These are phyloP conservation scores for Peronospora tabacina DNA, from an alignment of 352 stramenopile species.

Conservation along the genomic window DNA sequence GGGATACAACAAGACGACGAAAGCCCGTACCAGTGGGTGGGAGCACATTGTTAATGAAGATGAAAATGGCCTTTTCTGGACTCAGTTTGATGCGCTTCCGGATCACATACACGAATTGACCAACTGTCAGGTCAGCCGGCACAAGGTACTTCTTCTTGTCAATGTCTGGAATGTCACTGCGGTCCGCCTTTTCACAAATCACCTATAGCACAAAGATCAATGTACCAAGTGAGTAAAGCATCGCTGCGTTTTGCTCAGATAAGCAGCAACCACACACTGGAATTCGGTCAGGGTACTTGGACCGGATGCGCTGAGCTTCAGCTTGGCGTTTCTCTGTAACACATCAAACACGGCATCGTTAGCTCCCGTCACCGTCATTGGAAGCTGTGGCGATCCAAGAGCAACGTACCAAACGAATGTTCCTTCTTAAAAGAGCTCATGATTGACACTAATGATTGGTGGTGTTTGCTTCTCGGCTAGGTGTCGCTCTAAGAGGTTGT, in stretches of 20 bases:
- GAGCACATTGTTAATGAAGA: slow-evolving; percentile 99
- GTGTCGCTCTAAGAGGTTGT: slow-evolving; percentile 8
- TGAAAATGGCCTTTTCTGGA: slow-evolving; percentile 96
- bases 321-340: slow-evolving; percentile 92
- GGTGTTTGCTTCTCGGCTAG: slow-evolving; percentile 10
- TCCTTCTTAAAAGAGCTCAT: slow-evolving; percentile 91
- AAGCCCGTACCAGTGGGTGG: slow-evolving; percentile 84
- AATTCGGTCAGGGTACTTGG: slow-evolving; percentile 98
- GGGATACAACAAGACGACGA: background rate
- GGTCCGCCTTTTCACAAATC: slow-evolving; percentile 92
- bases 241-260: background rate
- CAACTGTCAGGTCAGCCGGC: slow-evolving; percentile 93
- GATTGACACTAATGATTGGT: slow-evolving; percentile 10
- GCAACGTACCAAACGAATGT: slow-evolving; percentile 70
- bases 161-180: slow-evolving; percentile 98
- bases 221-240: slow-evolving; percentile 1
- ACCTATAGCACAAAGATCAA: slow-evolving; percentile 32
- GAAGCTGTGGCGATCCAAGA: background rate
- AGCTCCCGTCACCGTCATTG: background rate
- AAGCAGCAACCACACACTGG: slow-evolving; percentile 54
- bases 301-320: slow-evolving; percentile 96
- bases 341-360: slow-evolving; percentile 15
- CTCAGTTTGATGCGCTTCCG: slow-evolving; percentile 98
- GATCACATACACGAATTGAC: slow-evolving; percentile 99
- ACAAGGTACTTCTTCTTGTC: slow-evolving; percentile 99